Evolutionary conservation across 2,329 filamentous ascomycete genomes (phyloP).

Genomic region (Pseudocercospora fijiensis): DNA sequence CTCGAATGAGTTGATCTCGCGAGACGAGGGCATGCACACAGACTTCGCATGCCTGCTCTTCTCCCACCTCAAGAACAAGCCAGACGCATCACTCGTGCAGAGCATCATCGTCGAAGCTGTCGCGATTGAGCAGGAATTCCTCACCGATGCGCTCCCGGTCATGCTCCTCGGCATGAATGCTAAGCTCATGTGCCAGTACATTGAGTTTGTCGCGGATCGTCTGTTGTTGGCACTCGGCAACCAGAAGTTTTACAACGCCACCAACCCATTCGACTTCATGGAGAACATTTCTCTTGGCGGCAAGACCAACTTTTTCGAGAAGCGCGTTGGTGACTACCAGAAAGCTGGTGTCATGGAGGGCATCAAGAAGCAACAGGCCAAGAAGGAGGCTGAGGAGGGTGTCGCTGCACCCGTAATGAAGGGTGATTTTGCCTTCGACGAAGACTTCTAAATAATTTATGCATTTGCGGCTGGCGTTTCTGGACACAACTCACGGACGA

Average conservation of each 20-base stretch:
- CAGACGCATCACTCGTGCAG: slow-evolving; percentile 74
- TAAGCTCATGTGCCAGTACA: slow-evolving; percentile 98
- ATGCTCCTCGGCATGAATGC: slow-evolving; percentile 97
- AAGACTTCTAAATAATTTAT: slow-evolving; percentile 75
- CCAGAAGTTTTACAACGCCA: slow-evolving; percentile 85
- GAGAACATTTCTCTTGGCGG: slow-evolving; percentile 98
- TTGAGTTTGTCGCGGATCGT: slow-evolving; percentile 97
- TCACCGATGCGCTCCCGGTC: slow-evolving; percentile 90
- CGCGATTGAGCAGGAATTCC: slow-evolving; percentile 92
- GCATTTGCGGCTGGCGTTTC: slow-evolving; percentile 11
- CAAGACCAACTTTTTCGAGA: slow-evolving; percentile 99
- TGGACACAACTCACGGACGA: slow-evolving; percentile 14
- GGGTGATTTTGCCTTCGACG: slow-evolving; percentile 89
- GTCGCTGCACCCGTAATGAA: slow-evolving; percentile 50
- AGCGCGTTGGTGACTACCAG: slow-evolving; percentile 98
- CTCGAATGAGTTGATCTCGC: slow-evolving; percentile 99
- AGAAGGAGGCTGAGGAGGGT: slow-evolving; percentile 35
- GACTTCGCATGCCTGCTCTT: slow-evolving; percentile 98
- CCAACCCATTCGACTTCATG: slow-evolving; percentile 99
- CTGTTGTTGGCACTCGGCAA: slow-evolving; percentile 91
- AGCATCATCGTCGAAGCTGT: slow-evolving; percentile 94
- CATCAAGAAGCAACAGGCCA: slow-evolving; percentile 56
- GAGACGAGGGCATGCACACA: slow-evolving; percentile 98
- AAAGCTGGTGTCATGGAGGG: slow-evolving; percentile 98
- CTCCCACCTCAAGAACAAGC: slow-evolving; percentile 93